Percentiles rank a stretch among this genome's conserved stretches.
phyloP scores from a whole-genome alignment of 2,329 filamentous ascomycete genomes.

The Hypoxylon sp. region DNA sequence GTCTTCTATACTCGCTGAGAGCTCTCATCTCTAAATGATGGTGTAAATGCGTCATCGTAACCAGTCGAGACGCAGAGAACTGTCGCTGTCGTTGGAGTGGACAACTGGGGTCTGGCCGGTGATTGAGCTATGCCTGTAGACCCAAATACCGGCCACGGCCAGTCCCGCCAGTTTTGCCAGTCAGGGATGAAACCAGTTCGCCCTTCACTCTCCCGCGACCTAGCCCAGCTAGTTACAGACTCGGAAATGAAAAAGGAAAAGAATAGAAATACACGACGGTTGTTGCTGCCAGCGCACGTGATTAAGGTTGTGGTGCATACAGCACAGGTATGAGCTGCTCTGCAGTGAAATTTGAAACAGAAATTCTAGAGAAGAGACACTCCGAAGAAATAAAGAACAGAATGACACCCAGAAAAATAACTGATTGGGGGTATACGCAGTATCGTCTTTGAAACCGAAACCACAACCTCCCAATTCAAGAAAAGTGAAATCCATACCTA shows the following conservation, averaged over 20 bases:
- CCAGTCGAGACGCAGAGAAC: constrained; percentile 35
- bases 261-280: constrained; percentile 35
- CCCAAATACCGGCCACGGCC: constrained; percentile 22
- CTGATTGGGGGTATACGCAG: constrained; percentile 30
- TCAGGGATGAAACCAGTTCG: constrained; percentile 33
- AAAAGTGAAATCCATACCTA: constrained; percentile 17
- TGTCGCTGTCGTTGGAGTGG: constrained; percentile 14
- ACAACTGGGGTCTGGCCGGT: constrained; percentile 9
- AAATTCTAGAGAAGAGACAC: constrained; percentile 35
- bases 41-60: constrained; percentile 29
- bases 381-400: constrained; percentile 22
- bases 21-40: constrained; percentile 33
- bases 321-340: constrained; percentile 31
- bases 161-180: constrained; percentile 17
- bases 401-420: constrained; percentile 25
- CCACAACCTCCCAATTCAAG: constrained; percentile 18
- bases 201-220: constrained; percentile 28
- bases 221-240: constrained; percentile 29
- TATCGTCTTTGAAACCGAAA: constrained; percentile 21
- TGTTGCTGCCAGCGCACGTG: constrained; percentile 41
- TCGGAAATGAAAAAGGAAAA: constrained; percentile 14
- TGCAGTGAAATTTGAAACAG: constrained; percentile 26
- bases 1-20: constrained; percentile 39
- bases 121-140: constrained; percentile 35
- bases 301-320: constrained; percentile 33